phyloP scores from a whole-genome alignment of 345 rosid species.

The Gossypium australe region DNA sequence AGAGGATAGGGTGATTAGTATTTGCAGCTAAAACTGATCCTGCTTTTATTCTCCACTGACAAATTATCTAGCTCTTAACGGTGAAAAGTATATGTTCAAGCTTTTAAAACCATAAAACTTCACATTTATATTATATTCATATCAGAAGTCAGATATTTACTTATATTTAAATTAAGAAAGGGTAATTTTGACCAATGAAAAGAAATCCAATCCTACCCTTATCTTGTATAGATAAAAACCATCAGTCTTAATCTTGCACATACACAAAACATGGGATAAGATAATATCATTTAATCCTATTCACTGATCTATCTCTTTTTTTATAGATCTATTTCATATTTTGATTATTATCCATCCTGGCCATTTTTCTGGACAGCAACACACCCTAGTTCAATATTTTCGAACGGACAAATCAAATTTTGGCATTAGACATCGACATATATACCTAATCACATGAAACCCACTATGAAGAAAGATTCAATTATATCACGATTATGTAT shows the following conservation, averaged over 20 bases:
- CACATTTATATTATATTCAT: neutral
- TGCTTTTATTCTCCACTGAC: neutral
- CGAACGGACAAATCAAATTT: neutral
- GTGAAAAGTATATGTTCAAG: neutral
- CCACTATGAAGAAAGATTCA: neutral
- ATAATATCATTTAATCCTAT: slow-evolving; percentile 4
- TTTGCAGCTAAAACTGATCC: neutral
- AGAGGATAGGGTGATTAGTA: neutral
- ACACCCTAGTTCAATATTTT: neutral
- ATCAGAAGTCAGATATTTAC: neutral
- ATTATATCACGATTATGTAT: neutral
- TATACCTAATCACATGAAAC: neutral
- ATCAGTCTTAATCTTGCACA: neutral
- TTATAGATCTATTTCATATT: too few species aligned
- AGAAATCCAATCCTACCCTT: neutral
- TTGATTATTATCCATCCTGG: too few species aligned
- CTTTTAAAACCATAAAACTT: neutral
- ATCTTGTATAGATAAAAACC: neutral
- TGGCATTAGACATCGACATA: neutral
- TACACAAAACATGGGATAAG: neutral
- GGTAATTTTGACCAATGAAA: neutral
- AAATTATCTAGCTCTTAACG: neutral
- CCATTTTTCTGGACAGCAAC: neutral
- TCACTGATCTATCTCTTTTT: too few species aligned
- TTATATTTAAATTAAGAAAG: neutral